phyloP scores from a whole-genome alignment of 129 eudicot genomes.

The Helichrysum umbraculigerum region DNA sequence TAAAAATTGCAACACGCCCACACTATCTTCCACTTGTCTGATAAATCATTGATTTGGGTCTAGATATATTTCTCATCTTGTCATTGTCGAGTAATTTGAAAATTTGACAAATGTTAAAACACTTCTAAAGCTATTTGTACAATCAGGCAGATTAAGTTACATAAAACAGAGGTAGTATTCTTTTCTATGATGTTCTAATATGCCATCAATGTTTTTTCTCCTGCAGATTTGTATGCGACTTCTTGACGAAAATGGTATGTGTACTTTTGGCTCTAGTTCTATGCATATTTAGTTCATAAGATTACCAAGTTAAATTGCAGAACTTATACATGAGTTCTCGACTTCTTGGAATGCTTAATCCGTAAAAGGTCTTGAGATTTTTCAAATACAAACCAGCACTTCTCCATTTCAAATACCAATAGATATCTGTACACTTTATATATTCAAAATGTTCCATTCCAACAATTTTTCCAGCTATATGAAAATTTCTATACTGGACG shows the following conservation, averaged over 20 bases:
- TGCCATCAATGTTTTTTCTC: not conserved
- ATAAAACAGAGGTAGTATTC: not conserved
- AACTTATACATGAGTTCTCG: not conserved
- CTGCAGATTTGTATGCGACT: constrained; percentile 85
- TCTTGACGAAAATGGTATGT: constrained; percentile 82
- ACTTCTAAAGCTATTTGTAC: not conserved
- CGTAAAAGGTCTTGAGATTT: too few species aligned
- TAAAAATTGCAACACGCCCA: not conserved
- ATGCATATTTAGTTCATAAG: not conserved
- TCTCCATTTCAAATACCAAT: too few species aligned
- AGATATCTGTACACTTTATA: too few species aligned
- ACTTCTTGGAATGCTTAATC: not conserved
- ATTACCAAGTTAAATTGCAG: not conserved
- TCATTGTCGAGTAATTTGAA: not conserved
- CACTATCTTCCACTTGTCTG: not conserved
- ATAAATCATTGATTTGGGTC: constrained; percentile 6
- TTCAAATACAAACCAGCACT: too few species aligned
- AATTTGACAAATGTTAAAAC: not conserved
- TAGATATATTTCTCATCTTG: not conserved
- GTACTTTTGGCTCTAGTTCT: not conserved
- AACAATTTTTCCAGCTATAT: too few species aligned
- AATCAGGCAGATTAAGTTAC: not conserved
- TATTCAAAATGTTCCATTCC: too few species aligned
- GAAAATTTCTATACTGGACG: too few species aligned
- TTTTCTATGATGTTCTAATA: constrained; percentile 6